Percentiles rank a stretch among this genome's conserved stretches.
Evolutionary conservation across 2,329 filamentous ascomycete species (phyloP).

Genomic region (Fusarium torreyae): DNA sequence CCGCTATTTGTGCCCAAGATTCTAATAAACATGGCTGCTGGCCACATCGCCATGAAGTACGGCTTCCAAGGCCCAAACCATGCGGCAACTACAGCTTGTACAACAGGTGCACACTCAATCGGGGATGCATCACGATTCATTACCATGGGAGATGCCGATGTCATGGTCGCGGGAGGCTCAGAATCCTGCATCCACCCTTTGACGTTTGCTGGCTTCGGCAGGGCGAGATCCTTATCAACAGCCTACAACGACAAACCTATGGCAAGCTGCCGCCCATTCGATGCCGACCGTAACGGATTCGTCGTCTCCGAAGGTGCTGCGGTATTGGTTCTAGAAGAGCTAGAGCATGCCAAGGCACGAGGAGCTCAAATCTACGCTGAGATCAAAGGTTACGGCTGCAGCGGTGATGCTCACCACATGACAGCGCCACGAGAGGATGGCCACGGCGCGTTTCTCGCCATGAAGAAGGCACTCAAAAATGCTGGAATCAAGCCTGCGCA

Average conservation of each 20-base stretch:
- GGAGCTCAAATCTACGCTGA: conserved; percentile 91
- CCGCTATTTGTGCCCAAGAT: conserved; percentile 94
- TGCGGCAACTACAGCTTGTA: conserved; percentile 93
- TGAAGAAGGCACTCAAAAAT: conserved; percentile 85
- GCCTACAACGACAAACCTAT: conserved; percentile 81
- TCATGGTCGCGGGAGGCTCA: conserved; percentile 96
- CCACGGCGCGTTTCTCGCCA: conserved; percentile 84
- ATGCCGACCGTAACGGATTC: conserved; percentile 84
- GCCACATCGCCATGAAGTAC: conserved; percentile 93
- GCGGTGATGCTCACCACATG: conserved; percentile 93
- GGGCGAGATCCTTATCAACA: conserved; percentile 88
- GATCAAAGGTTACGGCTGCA: conserved; percentile 89
- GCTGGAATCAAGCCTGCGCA: conserved; percentile 77
- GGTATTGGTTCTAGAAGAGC: conserved; percentile 88
- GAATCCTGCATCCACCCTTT: conserved; percentile 97
- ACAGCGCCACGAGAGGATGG: conserved; percentile 90
- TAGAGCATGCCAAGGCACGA: conserved; percentile 86
- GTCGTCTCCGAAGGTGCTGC: conserved; percentile 95
- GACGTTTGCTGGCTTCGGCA: conserved; percentile 90
- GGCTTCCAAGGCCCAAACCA: conserved; percentile 94
- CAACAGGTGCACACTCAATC: conserved; percentile 94
- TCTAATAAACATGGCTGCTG: conserved; percentile 94
- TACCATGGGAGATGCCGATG: conserved; percentile 88
- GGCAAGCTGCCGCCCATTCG: conserved; percentile 88
- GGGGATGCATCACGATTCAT: conserved; percentile 96